Evolutionary conservation across 192 early-diverging fungal species (phyloP), one percentile per base, ranked within the genome.

Genomic region (Podila verticillata): DNA sequence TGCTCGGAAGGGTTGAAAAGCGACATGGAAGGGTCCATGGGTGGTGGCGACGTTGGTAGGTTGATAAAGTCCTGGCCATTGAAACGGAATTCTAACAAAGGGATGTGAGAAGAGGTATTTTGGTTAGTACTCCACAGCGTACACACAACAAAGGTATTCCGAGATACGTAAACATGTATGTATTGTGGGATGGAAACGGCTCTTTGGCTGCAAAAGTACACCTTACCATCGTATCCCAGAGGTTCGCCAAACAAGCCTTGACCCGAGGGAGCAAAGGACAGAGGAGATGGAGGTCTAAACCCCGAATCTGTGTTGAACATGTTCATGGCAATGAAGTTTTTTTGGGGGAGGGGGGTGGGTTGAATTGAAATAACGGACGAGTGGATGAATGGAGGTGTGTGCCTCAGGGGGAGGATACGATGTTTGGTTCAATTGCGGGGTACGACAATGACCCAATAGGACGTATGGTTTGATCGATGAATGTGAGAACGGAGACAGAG

Each of bases 1-100:
- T 85, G 87, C 36, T 88, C 87, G 19, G 77, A 80, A 2, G 77
- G 65, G 22, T 80, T 62, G 61, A 80, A 80, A 13, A 80, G 63
- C 4, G 39, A 48, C 65, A 80, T 72, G 1, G 70, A 67, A 5
- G 75, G 75, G 31, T 79, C 30, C 64, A 68, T 72, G 6, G 36
- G 73, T 29, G 31, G 61, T 3, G 66, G 66, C 0, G 74, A 69
- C 4, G 65, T 39, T 2, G 77, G 66, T 54, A 80, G 54, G 54
- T 65, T 73, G 57, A 82, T 48, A 63, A 71, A 82, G 56, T 82
- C 72, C 19, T 68, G 72, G 31, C 65, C 73, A n/a, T 44, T n/a
- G 51, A 70, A 66, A n/a, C 80, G 67, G 48, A 70, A 70, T 48
- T 66, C 65, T 72, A 65, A 13, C 4, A 39, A 29, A 26, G 15